Evolutionary conservation across 2,329 filamentous ascomycete species (phyloP).

Genomic region (Rhytidhysteron rufulum): DNA sequence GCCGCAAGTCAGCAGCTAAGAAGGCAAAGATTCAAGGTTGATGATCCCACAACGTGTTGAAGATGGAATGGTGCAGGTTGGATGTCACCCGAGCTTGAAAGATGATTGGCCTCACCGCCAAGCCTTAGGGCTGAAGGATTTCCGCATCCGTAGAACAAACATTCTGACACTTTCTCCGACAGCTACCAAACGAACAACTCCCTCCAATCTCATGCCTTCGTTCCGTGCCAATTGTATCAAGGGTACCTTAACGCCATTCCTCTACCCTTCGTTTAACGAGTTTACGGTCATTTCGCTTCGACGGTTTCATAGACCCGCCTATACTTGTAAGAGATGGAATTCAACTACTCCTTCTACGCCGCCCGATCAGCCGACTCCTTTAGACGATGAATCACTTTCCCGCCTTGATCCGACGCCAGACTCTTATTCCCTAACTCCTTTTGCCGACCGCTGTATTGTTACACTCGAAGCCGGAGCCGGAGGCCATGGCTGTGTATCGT

Average conservation of each 20-base stretch:
- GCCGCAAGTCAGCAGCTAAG: no score
- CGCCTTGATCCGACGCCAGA: slow-evolving; percentile 73
- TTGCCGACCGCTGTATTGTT: slow-evolving; percentile 80
- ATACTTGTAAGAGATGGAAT: slow-evolving; percentile 23
- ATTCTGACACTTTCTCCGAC: no score
- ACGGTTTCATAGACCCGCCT: slow-evolving; percentile 10
- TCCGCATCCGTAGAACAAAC: no score
- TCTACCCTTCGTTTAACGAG: slow-evolving; percentile 41
- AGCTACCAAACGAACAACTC: no score
- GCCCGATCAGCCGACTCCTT: slow-evolving; percentile 5
- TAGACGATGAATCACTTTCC: slow-evolving; percentile 15
- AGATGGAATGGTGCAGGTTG: no score
- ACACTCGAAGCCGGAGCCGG: slow-evolving; percentile 75
- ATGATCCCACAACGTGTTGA: no score
- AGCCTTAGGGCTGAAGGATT: no score
- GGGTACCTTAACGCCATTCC: slow-evolving; percentile 41
- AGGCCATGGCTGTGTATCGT: slow-evolving; percentile 91
- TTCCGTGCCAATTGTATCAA: slow-evolving; percentile 24
- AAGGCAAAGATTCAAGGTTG: no score
- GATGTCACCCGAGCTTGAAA: no score
- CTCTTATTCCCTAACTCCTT: slow-evolving; percentile 78
- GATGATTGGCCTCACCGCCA: no score
- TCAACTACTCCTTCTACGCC: slow-evolving; percentile 13
- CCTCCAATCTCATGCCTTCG: no score
- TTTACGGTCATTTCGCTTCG: slow-evolving; percentile 18